These are phyloP conservation scores for Neonothopanus nambi DNA, from an alignment of 1,284 basidiomycete genomes.

Conservation along the genomic window DNA sequence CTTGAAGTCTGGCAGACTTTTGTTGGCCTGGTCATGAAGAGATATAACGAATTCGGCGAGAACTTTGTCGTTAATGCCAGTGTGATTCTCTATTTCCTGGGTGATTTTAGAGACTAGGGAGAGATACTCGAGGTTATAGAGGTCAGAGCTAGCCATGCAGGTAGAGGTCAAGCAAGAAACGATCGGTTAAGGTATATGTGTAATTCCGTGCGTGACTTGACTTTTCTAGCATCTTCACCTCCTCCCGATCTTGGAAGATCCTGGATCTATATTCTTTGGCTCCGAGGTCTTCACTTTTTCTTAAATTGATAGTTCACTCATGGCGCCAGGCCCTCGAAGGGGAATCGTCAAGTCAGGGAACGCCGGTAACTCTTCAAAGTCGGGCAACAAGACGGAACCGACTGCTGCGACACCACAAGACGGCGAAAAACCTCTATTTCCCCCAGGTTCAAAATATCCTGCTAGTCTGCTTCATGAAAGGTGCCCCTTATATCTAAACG, in stretches of 20 bases:
- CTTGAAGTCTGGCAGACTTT: slow-evolving; percentile 78
- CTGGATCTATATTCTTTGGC: too few species aligned
- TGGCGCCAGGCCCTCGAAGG: slow-evolving; percentile 62
- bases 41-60: slow-evolving; percentile 95
- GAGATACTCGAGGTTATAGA: slow-evolving; percentile 89
- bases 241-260: too few species aligned
- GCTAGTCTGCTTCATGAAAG: slow-evolving; percentile 76
- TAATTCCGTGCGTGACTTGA: neutral
- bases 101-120: slow-evolving; percentile 88
- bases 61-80: slow-evolving; percentile 84
- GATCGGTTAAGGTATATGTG: neutral
- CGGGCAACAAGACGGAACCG: slow-evolving; percentile 23
- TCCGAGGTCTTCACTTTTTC: slow-evolving; percentile 21
- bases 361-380: slow-evolving; percentile 79
- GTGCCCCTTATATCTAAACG: slow-evolving; percentile 32
- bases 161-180: slow-evolving; percentile 3
- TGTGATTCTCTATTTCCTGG: slow-evolving; percentile 89
- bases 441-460: slow-evolving; percentile 80
- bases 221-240: too few species aligned
- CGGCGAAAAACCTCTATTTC: slow-evolving; percentile 66
- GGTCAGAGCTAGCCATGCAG: slow-evolving; percentile 69
- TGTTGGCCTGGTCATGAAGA: slow-evolving; percentile 84
- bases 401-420: slow-evolving; percentile 22
- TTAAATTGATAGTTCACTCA: slow-evolving; percentile 27
- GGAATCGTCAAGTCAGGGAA: slow-evolving; percentile 86